Base-by-base conservation (phyloP, 1,284 basidiomycete genomes). In the Trichosporon coremiiforme region DNA sequence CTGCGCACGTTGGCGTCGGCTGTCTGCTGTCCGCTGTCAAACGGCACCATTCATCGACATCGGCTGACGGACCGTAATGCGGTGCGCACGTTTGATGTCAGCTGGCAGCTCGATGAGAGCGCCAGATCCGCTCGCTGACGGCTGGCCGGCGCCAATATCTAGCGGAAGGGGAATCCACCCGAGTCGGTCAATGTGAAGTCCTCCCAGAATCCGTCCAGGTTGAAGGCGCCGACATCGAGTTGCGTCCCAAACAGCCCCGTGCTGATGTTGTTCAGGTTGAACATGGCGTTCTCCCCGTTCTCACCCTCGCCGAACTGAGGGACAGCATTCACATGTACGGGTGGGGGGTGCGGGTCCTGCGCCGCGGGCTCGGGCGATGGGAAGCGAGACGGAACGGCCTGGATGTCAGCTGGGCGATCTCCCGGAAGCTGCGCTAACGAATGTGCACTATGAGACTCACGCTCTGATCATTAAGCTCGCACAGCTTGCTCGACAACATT, bases 161-260 rank as follows among this genome's bases (percentile, higher is more conserved):
- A 72, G n/a, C 75, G 75, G 73, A 82, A 82, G 9, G 80, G 80
- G 68, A 82, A 81, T 4, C 79, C 80, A 33, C 79, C 77, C 12
- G 71, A 74, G 71, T 81, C 80, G 1, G 79, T 80, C 4, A 81
- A 67, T 13, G 78, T 79, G 70, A 81, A 82, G 72, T 82, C 80
- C 41, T 81, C 80, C 77, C 78, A 82, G 68, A 82, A 82, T 0
- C 80, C 80, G 33, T 81, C 78, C 12, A 82, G 70, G 57, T 82
- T 80, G 69, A 82, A 81, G 4, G 29, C 31, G 22, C 71, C 73
- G 2, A 72, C 68, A 35, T 79, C 77, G 68, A 80, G 73, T 70
- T 82, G 78, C 57, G 77, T 76, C 50, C 81, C 79, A 41, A 81
- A 80, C 36, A 81, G 64, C 1, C 67, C 70, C 9, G 73, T 45